These are phyloP conservation scores for Oenanthe sinensis DNA, from an alignment of 129 eudicot genomes.

Conservation along the genomic window DNA sequence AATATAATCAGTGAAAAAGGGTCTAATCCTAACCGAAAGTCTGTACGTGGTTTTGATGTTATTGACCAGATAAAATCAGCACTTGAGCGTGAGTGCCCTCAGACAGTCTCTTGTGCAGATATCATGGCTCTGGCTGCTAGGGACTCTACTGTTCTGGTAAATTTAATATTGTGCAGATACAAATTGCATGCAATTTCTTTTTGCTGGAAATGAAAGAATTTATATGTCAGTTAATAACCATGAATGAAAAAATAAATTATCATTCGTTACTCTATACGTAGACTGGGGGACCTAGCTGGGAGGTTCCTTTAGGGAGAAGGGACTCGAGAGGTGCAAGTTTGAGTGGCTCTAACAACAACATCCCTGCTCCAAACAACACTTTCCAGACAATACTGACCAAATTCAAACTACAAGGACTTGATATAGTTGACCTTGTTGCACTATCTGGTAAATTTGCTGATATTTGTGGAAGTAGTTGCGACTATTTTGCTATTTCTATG, in stretches of 20 bases:
- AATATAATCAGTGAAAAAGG: constrained; percentile 7
- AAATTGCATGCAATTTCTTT: neutral
- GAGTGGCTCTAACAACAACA: constrained; percentile 11
- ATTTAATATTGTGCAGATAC: neutral
- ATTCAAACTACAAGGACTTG: constrained; percentile 6
- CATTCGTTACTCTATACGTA: neutral
- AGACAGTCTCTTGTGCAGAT: constrained; percentile 11
- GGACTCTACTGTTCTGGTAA: constrained; percentile 12
- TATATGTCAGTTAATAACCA: neutral
- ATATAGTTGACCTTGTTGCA: constrained; percentile 3
- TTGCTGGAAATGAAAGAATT: neutral
- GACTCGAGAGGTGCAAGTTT: constrained; percentile 10
- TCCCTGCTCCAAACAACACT: constrained; percentile 15
- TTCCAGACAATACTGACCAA: constrained; percentile 7
- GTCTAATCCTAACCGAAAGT: constrained; percentile 10
- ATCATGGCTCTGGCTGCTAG: constrained; percentile 12
- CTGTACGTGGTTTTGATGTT: constrained; percentile 7
- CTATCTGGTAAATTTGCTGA: neutral
- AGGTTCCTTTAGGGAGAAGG: constrained; percentile 12
- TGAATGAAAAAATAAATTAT: neutral
- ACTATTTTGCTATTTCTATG: neutral
- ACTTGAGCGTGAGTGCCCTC: constrained; percentile 2
- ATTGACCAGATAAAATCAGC: constrained; percentile 11
- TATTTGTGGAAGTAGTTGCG: neutral
- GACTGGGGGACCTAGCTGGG: constrained; percentile 11